These are phyloP conservation scores for Geoglossum cookeanum DNA, from an alignment of 2,329 filamentous ascomycete species.

Conservation along the genomic window DNA sequence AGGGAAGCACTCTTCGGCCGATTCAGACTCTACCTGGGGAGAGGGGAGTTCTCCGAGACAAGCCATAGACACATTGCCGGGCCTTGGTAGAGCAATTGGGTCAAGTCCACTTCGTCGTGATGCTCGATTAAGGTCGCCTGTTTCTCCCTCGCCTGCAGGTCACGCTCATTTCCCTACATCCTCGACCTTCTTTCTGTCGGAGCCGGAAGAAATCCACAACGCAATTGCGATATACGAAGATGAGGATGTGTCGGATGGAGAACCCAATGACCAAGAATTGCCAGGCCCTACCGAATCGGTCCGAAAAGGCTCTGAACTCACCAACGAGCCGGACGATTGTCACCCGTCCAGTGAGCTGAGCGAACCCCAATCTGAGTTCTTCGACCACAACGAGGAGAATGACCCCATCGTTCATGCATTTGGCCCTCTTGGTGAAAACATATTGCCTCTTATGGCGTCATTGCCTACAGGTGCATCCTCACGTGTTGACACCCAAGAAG, in stretches of 20 bases:
- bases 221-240: conserved; percentile 60
- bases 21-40: conserved; percentile 54
- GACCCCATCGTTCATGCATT: conserved; percentile 87
- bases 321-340: conserved; percentile 1
- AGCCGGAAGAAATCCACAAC: conserved; percentile 11
- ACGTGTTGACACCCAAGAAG: background rate
- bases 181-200: conserved; percentile 26
- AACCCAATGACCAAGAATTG: conserved; percentile 16
- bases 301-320: conserved; percentile 4
- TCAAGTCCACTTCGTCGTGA: conserved; percentile 44
- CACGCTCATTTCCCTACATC: conserved; percentile 25
- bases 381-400: conserved; percentile 80
- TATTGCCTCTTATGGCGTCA: conserved; percentile 64
- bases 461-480: conserved; percentile 46
- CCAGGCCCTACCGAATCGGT: conserved; percentile 33
- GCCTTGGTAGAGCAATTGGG: conserved; percentile 24
- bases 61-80: background rate
- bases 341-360: conserved; percentile 18
- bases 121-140: conserved; percentile 50
- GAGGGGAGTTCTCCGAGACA: conserved; percentile 28
- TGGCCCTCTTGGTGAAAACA: conserved; percentile 70
- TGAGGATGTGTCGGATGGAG: conserved; percentile 34
- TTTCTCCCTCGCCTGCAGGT: conserved; percentile 47
- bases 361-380: conserved; percentile 38
- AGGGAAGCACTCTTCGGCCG: conserved; percentile 32